Evolutionary conservation across 2,329 filamentous ascomycete species (phyloP).

Genomic region (Epichloe uncinata): DNA sequence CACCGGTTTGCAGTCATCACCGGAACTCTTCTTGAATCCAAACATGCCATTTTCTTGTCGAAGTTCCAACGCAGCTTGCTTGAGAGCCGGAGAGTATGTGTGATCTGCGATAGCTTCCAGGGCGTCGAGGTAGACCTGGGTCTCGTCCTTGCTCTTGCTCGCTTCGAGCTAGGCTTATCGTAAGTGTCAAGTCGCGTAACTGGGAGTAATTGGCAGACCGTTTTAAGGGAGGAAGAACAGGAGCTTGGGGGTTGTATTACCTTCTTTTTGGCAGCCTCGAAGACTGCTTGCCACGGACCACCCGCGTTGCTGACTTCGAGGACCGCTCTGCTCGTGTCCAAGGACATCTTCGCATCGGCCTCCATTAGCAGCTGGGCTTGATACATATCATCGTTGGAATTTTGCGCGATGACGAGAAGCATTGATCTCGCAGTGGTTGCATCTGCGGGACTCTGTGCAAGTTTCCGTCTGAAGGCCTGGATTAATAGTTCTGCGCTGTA

Average conservation of each 20-base stretch:
- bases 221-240: background rate
- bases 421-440: slow-evolving; percentile 20
- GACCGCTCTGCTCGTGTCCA: slow-evolving; percentile 19
- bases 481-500: slow-evolving; percentile 22
- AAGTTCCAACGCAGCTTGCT: slow-evolving; percentile 15
- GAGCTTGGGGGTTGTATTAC: slow-evolving; percentile 9
- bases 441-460: slow-evolving; percentile 18
- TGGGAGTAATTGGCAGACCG: background rate
- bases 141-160: slow-evolving; percentile 16
- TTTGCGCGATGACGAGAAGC: slow-evolving; percentile 21
- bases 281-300: slow-evolving; percentile 13
- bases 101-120: slow-evolving; percentile 22
- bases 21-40: slow-evolving; percentile 6
- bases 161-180: slow-evolving; percentile 12
- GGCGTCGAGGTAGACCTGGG: slow-evolving; percentile 20
- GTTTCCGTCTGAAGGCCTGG: slow-evolving; percentile 21
- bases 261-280: slow-evolving; percentile 16
- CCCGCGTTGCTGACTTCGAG: slow-evolving; percentile 15
- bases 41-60: slow-evolving; percentile 8
- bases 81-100: slow-evolving; percentile 10
- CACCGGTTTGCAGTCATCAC: slow-evolving; percentile 8
- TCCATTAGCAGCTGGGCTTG: slow-evolving; percentile 21
- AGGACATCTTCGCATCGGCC: slow-evolving; percentile 21
- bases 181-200: background rate
- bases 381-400: slow-evolving; percentile 21